phyloP scores from a whole-genome alignment of 148 eudicot species.

The Bassia scoparia region DNA sequence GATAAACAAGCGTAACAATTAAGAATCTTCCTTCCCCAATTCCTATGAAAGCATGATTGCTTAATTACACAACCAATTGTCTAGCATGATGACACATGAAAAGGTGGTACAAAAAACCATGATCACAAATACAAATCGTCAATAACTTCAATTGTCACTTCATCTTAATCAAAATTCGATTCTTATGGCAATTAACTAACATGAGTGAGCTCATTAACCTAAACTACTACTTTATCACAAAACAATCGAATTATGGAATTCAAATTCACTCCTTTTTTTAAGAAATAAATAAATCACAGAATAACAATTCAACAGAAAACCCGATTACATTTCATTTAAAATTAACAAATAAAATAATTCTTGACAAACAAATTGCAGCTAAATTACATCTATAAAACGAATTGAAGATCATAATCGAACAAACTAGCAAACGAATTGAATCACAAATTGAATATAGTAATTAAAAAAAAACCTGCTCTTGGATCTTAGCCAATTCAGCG shows the following conservation, averaged over 20 bases:
- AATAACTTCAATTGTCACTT: not conserved
- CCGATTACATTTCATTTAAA: not conserved
- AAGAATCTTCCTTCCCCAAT: not conserved
- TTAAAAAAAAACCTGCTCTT: slow-evolving; percentile 59
- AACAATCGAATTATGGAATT: too few species aligned
- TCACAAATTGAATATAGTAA: not conserved
- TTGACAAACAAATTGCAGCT: not conserved
- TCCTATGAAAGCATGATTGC: not conserved
- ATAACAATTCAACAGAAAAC: not conserved
- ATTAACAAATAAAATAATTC: not conserved
- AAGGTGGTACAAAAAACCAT: not conserved
- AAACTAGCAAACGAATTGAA: not conserved
- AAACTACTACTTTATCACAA: too few species aligned
- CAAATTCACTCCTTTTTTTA: too few species aligned
- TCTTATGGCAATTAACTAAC: not conserved
- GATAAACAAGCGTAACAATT: not conserved
- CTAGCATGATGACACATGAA: not conserved
- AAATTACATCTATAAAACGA: not conserved
- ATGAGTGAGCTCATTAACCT: too few species aligned
- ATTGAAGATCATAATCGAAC: not conserved
- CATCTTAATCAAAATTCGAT: not conserved
- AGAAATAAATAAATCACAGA: too few species aligned
- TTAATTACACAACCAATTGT: not conserved
- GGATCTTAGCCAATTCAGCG: slow-evolving; percentile 69
- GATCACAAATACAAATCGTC: not conserved